Percentiles rank a stretch among this genome's conserved stretches.
Evolutionary conservation across 345 rosid species (phyloP).

Genomic region (Trapa bicornis): DNA sequence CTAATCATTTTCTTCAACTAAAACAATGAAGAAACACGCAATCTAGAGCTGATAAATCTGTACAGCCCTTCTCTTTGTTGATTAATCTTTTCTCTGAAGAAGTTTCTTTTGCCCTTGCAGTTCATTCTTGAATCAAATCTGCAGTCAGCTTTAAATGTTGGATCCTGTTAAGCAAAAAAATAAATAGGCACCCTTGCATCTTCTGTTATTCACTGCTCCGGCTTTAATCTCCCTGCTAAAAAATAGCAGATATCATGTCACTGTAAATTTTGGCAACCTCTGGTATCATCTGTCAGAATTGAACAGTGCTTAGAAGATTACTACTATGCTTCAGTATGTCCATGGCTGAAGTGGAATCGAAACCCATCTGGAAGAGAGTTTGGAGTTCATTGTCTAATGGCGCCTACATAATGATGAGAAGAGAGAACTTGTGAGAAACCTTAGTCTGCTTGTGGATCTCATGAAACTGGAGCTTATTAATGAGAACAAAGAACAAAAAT

Average conservation of each 20-base stretch:
- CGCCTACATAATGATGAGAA: constrained; percentile 23
- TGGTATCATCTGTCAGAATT: not conserved
- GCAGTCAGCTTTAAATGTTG: constrained; percentile 17
- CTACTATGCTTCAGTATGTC: constrained; percentile 51
- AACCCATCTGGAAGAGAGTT: constrained; percentile 66
- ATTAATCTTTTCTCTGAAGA: not conserved
- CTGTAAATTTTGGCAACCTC: not conserved
- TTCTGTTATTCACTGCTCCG: constrained; percentile 38
- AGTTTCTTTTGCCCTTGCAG: not conserved
- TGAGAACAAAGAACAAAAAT: not conserved
- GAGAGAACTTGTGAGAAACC: constrained; percentile 4
- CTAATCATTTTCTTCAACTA: constrained; percentile 32
- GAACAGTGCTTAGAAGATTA: constrained; percentile 13
- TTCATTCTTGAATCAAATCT: constrained; percentile 11
- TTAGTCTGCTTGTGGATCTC: not conserved
- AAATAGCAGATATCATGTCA: not conserved
- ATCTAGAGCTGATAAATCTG: constrained; percentile 35
- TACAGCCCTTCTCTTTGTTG: constrained; percentile 23
- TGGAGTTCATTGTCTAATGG: constrained; percentile 57
- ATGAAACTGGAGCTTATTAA: not conserved
- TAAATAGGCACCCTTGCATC: constrained; percentile 1
- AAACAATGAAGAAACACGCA: constrained; percentile 37
- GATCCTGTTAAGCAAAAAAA: constrained; percentile 1
- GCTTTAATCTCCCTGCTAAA: constrained; percentile 45
- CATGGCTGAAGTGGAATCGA: constrained; percentile 45